Conservation (phyloP, 225 moss, liverwort and hornwort species). For the Physcomitrium patens region DNA sequence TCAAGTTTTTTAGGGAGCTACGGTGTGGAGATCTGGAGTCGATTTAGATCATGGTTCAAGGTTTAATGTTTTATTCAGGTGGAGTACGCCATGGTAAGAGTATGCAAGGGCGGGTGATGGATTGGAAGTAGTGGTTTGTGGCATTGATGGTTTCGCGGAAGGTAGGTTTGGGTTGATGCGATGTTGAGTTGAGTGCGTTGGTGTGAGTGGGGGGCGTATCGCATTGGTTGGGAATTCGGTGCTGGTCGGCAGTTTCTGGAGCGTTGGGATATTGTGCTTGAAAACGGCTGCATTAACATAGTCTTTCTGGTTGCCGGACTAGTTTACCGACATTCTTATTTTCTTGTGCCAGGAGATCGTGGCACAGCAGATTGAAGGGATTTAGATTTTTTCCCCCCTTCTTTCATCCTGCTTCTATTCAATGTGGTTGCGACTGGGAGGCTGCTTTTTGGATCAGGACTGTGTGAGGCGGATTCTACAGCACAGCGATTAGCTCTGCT, state of each 20-base stretch:
- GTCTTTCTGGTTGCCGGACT: conserved; percentile 8
- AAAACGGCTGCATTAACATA: conserved; percentile 19
- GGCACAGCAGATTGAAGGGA: neutral
- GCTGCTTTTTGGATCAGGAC: conserved; percentile 35
- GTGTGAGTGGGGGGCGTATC: neutral
- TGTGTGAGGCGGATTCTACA: conserved; percentile 45
- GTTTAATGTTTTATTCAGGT: no score
- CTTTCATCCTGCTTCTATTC: conserved; percentile 36
- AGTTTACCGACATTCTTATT: conserved; percentile 29
- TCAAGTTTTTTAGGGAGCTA: no score
- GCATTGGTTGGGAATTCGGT: neutral
- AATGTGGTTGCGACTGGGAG: conserved; percentile 42
- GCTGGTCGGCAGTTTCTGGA: neutral
- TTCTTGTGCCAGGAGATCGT: no score
- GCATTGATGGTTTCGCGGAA: no score
- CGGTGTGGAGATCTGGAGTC: no score
- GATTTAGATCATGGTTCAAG: no score
- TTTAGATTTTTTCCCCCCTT: conserved; percentile 53
- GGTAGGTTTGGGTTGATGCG: no score
- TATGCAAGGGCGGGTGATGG: no score
- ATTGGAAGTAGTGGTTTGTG: no score
- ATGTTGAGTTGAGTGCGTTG: neutral
- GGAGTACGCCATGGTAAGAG: no score
- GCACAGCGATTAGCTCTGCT: conserved; percentile 53
- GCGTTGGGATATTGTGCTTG: conserved; percentile 4